These are phyloP conservation scores for Candida chauliodis DNA, from an alignment of 805 yeast genomes.

Conservation along the genomic window DNA sequence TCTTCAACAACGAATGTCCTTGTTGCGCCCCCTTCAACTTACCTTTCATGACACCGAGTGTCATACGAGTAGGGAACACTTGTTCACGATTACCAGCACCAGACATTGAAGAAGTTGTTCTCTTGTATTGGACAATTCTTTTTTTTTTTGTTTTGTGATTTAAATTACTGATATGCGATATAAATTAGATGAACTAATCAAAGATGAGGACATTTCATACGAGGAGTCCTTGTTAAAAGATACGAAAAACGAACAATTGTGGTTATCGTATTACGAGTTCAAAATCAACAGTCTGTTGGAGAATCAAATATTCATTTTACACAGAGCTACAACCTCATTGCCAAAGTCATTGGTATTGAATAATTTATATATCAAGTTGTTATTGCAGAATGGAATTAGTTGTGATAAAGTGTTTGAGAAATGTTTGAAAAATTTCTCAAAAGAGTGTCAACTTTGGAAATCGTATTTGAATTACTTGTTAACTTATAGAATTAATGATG, in stretches of 20 bases:
- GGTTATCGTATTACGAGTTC: constrained; percentile 44
- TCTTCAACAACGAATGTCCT: constrained; percentile 88
- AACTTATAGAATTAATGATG: constrained; percentile 22
- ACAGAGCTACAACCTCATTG: constrained; percentile 47
- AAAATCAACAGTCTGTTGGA: constrained; percentile 25
- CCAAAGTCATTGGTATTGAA: constrained; percentile 53
- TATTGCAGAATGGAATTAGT: constrained; percentile 27
- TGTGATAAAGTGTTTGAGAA: constrained; percentile 33
- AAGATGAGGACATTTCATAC: constrained; percentile 26
- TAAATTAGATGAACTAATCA: constrained; percentile 13
- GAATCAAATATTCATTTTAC: constrained; percentile 44
- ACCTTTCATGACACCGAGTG: constrained; percentile 89
- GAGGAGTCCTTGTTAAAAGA: constrained; percentile 35
- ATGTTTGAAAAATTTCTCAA: constrained; percentile 48
- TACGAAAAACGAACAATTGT: constrained; percentile 30
- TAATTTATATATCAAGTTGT: constrained; percentile 45
- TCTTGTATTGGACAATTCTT: neutral
- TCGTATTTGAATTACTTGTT: constrained; percentile 45
- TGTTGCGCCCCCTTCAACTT: constrained; percentile 96
- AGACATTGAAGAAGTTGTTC: constrained; percentile 41
- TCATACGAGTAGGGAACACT: constrained; percentile 97
- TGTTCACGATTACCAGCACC: constrained; percentile 84
- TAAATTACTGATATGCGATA: too few relatives aligned
- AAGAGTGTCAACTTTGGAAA: constrained; percentile 50
- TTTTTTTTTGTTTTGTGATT: neutral